Evolutionary conservation across 345 rosid genomes (phyloP).

Genomic region (Bruguiera gymnorhiza): DNA sequence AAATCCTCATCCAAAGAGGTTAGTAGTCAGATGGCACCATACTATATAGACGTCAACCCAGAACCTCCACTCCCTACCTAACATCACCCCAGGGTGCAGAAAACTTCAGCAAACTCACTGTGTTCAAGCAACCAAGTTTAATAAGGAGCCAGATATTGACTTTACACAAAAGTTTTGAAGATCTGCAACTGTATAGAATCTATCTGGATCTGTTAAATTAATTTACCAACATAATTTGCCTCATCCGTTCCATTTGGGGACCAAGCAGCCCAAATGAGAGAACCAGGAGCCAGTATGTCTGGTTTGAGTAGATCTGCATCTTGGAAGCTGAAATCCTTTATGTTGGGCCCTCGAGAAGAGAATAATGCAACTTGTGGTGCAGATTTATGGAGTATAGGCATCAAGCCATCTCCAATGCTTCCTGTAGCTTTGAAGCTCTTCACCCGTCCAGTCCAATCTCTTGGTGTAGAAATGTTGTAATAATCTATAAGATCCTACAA

Average conservation of each 20-base stretch:
- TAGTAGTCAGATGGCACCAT: background rate
- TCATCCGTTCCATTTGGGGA: slow-evolving; percentile 98
- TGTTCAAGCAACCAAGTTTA: slow-evolving; percentile 1
- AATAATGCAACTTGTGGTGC: slow-evolving; percentile 97
- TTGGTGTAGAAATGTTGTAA: slow-evolving; percentile 79
- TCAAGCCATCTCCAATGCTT: slow-evolving; percentile 91
- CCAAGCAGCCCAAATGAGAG: slow-evolving; percentile 99
- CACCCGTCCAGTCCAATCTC: slow-evolving; percentile 98
- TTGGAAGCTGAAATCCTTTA: slow-evolving; percentile 85
- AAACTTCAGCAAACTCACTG: background rate
- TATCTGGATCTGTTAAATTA: background rate
- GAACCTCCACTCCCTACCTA: background rate
- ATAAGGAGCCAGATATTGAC: background rate
- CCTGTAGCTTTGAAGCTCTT: slow-evolving; percentile 79
- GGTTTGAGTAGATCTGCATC: slow-evolving; percentile 99
- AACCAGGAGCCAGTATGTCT: slow-evolving; percentile 94
- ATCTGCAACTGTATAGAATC: background rate
- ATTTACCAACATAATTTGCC: slow-evolving; percentile 74
- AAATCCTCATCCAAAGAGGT: background rate
- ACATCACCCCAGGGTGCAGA: background rate
- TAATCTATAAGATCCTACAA: slow-evolving; percentile 85
- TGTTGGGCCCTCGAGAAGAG: slow-evolving; percentile 97
- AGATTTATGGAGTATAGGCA: slow-evolving; percentile 90
- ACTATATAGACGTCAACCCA: background rate
- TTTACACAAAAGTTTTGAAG: background rate